Evolutionary conservation across 2,329 filamentous ascomycete genomes (phyloP).

Genomic region (Pyrenochaeta sp.): DNA sequence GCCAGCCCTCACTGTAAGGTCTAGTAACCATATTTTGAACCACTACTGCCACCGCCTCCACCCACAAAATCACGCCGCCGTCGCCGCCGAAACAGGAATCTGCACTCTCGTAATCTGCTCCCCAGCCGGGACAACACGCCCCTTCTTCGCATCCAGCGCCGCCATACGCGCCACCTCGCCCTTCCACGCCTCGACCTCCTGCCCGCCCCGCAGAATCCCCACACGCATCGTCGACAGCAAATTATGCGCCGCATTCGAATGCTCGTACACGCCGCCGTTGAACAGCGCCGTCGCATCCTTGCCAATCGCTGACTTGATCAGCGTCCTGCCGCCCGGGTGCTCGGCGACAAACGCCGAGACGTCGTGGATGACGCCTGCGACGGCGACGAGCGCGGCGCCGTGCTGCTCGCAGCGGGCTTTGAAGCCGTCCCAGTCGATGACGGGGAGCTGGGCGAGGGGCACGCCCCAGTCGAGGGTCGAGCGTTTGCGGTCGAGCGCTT

Average conservation of each 20-base stretch:
- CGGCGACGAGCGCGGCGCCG: conserved; percentile 41
- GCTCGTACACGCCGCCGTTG: conserved; percentile 50
- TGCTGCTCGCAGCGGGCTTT: conserved; percentile 35
- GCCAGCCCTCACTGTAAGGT: too few species aligned
- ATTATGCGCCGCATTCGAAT: conserved; percentile 51
- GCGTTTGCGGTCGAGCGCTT: conserved; percentile 47
- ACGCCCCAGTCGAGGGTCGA: conserved; percentile 48
- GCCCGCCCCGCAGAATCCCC: conserved; percentile 47
- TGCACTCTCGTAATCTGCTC: conserved; percentile 80
- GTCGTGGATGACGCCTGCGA: conserved; percentile 50
- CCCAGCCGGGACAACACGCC: conserved; percentile 79
- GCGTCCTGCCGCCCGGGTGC: conserved; percentile 48
- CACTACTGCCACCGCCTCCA: too few species aligned
- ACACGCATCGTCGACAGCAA: conserved; percentile 49
- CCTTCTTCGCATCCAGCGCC: conserved; percentile 76
- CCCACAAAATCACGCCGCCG: conserved; percentile 67
- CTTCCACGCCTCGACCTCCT: conserved; percentile 53
- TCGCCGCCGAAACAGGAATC: conserved; percentile 77
- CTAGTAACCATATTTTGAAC: too few species aligned
- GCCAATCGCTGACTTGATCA: conserved; percentile 46
- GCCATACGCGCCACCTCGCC: conserved; percentile 47
- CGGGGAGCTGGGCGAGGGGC: conserved; percentile 45
- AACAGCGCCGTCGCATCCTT: conserved; percentile 51
- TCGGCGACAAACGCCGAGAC: conserved; percentile 45
- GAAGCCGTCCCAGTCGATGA: conserved; percentile 50